A percentile compares a stretch with the other conserved stretches of the same genome.
These are phyloP conservation scores for Irpex sp. DNA, from an alignment of 1,284 basidiomycete species.

Conservation along the genomic window DNA sequence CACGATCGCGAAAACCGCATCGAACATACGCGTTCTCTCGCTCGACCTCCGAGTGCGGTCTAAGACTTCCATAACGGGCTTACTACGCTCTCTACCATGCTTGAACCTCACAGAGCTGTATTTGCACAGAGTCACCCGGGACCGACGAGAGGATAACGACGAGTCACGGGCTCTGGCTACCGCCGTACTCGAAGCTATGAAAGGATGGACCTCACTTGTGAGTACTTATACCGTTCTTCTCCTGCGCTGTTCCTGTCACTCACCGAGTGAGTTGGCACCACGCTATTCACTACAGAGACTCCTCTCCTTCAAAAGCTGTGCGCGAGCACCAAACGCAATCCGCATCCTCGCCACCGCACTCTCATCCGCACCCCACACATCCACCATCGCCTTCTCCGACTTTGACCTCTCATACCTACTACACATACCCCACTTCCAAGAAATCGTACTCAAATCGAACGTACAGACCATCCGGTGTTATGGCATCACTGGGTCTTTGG, in stretches of 20 bases:
- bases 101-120: background rate
- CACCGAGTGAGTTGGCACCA: background rate
- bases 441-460: background rate
- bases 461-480: background rate
- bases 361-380: background rate
- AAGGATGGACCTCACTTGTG: background rate
- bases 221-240: background rate
- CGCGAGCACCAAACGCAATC: background rate
- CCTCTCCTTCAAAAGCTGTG: background rate
- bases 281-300: background rate
- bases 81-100: background rate
- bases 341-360: background rate
- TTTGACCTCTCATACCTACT: background rate
- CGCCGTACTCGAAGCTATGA: background rate
- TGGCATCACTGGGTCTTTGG: background rate
- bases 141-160: background rate
- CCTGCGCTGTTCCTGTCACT: background rate
- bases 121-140: background rate
- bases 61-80: background rate
- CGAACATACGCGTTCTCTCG: conserved; percentile 1
- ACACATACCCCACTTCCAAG: background rate
- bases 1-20: background rate
- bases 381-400: background rate
- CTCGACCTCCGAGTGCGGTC: conserved; percentile 1
- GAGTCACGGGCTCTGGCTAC: background rate